Conservation (phyloP, 1,139 yeast species). For the Magnusiomyces sp. region DNA sequence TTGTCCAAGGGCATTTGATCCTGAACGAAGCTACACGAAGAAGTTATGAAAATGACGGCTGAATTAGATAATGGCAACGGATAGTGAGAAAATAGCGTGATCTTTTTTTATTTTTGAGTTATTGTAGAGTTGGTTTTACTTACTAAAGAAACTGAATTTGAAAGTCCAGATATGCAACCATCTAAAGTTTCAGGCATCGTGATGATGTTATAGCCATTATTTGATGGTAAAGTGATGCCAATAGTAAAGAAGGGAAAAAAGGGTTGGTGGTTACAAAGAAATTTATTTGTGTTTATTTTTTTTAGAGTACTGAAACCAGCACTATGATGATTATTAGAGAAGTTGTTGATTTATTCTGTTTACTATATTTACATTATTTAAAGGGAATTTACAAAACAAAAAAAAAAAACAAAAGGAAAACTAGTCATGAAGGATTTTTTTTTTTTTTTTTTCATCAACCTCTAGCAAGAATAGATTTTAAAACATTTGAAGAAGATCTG, state of each 20-base stretch:
- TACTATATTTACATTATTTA: background rate
- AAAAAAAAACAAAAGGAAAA: background rate
- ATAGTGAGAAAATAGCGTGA: conserved; percentile 18
- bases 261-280: background rate
- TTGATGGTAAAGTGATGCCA: background rate
- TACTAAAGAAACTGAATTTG: conserved; percentile 8
- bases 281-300: background rate
- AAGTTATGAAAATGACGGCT: conserved; percentile 17
- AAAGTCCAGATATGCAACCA: conserved; percentile 10
- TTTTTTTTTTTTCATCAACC: too few species aligned
- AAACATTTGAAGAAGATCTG: conserved; percentile 4
- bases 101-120: background rate
- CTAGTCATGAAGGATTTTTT: too few species aligned
- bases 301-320: background rate
- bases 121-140: background rate
- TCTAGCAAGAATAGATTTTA: background rate
- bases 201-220: background rate
- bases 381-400: background rate
- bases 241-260: background rate
- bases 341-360: background rate
- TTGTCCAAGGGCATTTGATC: conserved; percentile 20
- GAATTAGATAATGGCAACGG: conserved; percentile 19
- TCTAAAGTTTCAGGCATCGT: background rate
- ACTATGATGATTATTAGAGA: background rate
- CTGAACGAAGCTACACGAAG: background rate